Evolutionary conservation across 352 stramenopile genomes (phyloP).

Genomic region (Elongisporangium anandrum): DNA sequence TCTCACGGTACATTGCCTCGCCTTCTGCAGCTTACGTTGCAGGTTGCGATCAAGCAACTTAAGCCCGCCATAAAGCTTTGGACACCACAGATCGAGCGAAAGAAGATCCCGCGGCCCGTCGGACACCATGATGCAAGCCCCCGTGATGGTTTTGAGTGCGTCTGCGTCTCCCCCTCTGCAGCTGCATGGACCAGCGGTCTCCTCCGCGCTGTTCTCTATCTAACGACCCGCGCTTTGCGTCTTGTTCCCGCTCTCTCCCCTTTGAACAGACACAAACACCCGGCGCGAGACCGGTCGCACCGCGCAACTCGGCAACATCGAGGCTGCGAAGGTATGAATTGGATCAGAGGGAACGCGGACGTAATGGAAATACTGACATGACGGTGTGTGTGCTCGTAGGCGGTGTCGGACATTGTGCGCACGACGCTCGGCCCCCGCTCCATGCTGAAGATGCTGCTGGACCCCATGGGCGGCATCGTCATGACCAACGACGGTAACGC

Average conservation of each 20-base stretch:
- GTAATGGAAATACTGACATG: neutral
- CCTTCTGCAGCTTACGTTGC: neutral
- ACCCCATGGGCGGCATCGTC: constrained; percentile 99
- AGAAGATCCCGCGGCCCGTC: constrained; percentile 9
- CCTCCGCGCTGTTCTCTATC: neutral
- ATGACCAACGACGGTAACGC: constrained; percentile 99
- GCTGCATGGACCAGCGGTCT: neutral
- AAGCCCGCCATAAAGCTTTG: constrained; percentile 7
- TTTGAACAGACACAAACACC: constrained; percentile 91
- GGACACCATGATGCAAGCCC: constrained; percentile 83
- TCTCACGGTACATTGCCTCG: neutral
- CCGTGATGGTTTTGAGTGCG: constrained; percentile 95
- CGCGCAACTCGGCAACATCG: constrained; percentile 98
- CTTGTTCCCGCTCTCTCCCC: neutral
- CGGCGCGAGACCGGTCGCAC: constrained; percentile 97
- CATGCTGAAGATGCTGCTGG: constrained; percentile 99
- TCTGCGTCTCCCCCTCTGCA: constrained; percentile 6
- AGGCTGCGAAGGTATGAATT: constrained; percentile 85
- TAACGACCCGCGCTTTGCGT: neutral
- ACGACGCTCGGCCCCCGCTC: constrained; percentile 97
- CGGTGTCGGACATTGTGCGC: constrained; percentile 98
- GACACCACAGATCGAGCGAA: constrained; percentile 9
- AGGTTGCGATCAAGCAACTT: constrained; percentile 1
- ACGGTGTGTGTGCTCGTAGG: constrained; percentile 31
- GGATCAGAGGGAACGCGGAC: neutral